phyloP scores from a whole-genome alignment of 2,329 filamentous ascomycete genomes.

The Arthrobotrys sinensis region DNA sequence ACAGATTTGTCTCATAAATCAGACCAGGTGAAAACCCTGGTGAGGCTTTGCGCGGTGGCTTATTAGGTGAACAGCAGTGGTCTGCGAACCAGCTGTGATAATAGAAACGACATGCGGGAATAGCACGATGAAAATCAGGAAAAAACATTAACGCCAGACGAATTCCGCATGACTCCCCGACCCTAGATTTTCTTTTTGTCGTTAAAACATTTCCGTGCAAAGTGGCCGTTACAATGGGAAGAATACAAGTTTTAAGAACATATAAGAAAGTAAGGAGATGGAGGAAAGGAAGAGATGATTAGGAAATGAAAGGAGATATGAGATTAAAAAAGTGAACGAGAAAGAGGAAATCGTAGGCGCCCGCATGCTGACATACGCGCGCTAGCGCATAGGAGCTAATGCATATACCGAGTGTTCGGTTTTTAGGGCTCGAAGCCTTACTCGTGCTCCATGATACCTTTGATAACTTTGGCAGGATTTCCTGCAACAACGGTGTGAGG shows the following conservation, averaged over 20 bases:
- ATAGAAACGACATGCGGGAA: slow-evolving; percentile 15
- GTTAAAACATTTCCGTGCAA: slow-evolving; percentile 61
- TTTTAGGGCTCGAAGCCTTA: background rate
- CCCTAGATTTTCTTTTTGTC: slow-evolving; percentile 62
- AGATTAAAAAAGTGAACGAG: slow-evolving; percentile 11
- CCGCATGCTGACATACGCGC: slow-evolving; percentile 16
- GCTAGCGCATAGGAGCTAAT: slow-evolving; percentile 11
- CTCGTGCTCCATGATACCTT: slow-evolving; percentile 63
- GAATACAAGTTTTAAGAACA: slow-evolving; percentile 57
- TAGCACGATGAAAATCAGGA: slow-evolving; percentile 12
- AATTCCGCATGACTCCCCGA: slow-evolving; percentile 60
- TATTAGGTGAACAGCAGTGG: slow-evolving; percentile 42
- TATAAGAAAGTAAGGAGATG: slow-evolving; percentile 21
- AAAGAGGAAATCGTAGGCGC: slow-evolving; percentile 25
- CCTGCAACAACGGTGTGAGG: slow-evolving; percentile 70
- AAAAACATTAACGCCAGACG: slow-evolving; percentile 53
- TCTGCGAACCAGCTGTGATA: slow-evolving; percentile 24
- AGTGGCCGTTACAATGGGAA: slow-evolving; percentile 60
- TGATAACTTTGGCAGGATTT: slow-evolving; percentile 69
- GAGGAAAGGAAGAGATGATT: background rate
- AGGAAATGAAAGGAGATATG: slow-evolving; percentile 25
- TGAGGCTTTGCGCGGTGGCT: background rate
- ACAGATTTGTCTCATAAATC: slow-evolving; percentile 38
- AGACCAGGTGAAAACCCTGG: slow-evolving; percentile 15
- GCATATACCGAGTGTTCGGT: background rate